Evolutionary conservation across 2,329 filamentous ascomycete species (phyloP), one percentile per base, ranked within the genome.

Genomic region (Trichoderma sp.): DNA sequence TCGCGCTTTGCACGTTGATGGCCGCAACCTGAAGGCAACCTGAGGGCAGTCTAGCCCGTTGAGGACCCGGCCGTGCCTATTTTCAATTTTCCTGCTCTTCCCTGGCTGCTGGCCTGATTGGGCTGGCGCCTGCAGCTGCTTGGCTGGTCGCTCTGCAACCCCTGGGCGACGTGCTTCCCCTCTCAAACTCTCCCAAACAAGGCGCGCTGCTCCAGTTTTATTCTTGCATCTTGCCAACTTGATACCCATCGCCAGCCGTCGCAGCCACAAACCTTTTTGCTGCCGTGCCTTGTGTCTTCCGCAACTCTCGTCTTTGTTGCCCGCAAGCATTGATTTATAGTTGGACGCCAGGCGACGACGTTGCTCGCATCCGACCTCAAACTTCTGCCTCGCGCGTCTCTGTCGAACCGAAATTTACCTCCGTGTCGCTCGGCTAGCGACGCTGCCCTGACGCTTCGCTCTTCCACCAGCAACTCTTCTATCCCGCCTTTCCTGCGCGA

Each of bases 171-270:
- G 26, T 58, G 39, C 55, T 70, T 70, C 59, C 68, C 58, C 43
- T 70, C 68, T 36, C 58, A 36, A 43, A 62, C 28, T 61, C 59
- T 23, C 50, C 69, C 69, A 71, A 71, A 66, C 59, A 67, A 66
- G 61, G 36, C 61, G 50, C 62, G 53, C 68, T 59, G 50, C 63
- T 71, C 61, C 69, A 71, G 59, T 64, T 64, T 67, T 70, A 70
- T 53, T 68, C 26, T 23, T 59, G 30, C 58, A 32, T 59, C 55
- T 32, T 28, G 47, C 20, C 47, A 34, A 55, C 68, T 57, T 32
- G 59, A 53, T 64, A 57, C 65, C 43, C 70, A 72, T 67, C 58
- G 63, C 70, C 64, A 61, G 63, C 61, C 68, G 57, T 57, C 68
- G 68, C 68, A 63, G 68, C 68, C 68, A 70, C 68, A 70, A 69